A percentile compares a stretch with the other conserved stretches of the same genome.
phyloP scores from a whole-genome alignment of 2,329 filamentous ascomycete species.

The Diplocarpon mali region DNA sequence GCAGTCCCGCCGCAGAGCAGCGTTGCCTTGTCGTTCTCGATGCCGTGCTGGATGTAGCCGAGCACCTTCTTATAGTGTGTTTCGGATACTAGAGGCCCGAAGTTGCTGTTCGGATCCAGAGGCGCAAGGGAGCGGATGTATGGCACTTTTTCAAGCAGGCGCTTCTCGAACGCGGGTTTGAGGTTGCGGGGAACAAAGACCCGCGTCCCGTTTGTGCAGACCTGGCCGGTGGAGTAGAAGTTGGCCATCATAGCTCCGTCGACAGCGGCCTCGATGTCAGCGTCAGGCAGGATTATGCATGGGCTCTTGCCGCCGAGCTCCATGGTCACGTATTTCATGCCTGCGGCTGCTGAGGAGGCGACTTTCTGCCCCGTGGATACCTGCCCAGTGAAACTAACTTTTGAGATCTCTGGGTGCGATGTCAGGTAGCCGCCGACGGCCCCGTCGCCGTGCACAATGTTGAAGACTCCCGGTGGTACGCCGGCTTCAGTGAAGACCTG shows the following conservation, averaged over 20 bases:
- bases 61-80: conserved; percentile 67
- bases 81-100: conserved; percentile 70
- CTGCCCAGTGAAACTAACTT: conserved; percentile 85
- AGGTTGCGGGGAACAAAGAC: conserved; percentile 66
- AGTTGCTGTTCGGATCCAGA: conserved; percentile 64
- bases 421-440: conserved; percentile 68
- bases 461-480: conserved; percentile 74
- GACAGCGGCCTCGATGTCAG: conserved; percentile 67
- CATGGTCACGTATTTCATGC: conserved; percentile 88
- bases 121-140: conserved; percentile 63
- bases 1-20: conserved; percentile 60
- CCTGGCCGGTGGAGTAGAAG: conserved; percentile 83
- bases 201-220: conserved; percentile 85
- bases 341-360: conserved; percentile 59
- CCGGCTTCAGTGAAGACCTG: conserved; percentile 70
- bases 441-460: conserved; percentile 72
- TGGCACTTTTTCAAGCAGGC: conserved; percentile 57
- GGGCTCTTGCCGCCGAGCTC: conserved; percentile 84
- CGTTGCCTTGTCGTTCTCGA: conserved; percentile 60
- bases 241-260: conserved; percentile 90
- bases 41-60: conserved; percentile 66
- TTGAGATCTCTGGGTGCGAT: conserved; percentile 60
- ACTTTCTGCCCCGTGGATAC: conserved; percentile 77
- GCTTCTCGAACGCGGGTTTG: conserved; percentile 56
- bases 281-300: conserved; percentile 68